These are phyloP conservation scores for Talaromyces atroroseus DNA, from an alignment of 2,329 filamentous ascomycete genomes.

Conservation along the genomic window DNA sequence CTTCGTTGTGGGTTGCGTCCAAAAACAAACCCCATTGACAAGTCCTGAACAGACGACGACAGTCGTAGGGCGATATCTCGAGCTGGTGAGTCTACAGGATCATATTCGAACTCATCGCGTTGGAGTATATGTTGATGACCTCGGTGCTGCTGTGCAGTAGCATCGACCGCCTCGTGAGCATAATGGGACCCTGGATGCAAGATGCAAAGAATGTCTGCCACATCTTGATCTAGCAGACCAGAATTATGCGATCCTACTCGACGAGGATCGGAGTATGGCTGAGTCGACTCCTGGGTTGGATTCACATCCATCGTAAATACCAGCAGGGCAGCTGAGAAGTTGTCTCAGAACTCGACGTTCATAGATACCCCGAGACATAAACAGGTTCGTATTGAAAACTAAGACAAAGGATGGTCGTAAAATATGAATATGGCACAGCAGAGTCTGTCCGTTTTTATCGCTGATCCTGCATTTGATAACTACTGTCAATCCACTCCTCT, in stretches of 20 bases:
- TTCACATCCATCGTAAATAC: conserved; percentile 27
- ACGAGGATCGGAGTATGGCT: conserved; percentile 74
- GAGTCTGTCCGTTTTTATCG: not conserved
- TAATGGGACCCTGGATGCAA: conserved; percentile 71
- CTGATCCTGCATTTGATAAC: not conserved
- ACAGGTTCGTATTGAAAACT: not conserved
- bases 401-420: not conserved
- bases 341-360: not conserved
- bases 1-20: conserved; percentile 68
- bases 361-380: not conserved
- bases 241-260: conserved; percentile 75
- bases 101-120: conserved; percentile 39
- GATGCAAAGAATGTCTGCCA: conserved; percentile 83
- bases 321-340: not conserved
- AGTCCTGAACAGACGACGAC: conserved; percentile 66
- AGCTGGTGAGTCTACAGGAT: conserved; percentile 28
- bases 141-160: conserved; percentile 40
- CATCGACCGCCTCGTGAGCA: conserved; percentile 65
- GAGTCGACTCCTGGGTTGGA: conserved; percentile 62
- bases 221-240: conserved; percentile 73
- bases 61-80: conserved; percentile 73
- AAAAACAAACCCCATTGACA: conserved; percentile 72
- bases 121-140: conserved; percentile 59
- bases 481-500: not conserved
- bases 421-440: not conserved